These are phyloP conservation scores for Leccinum fuscescens DNA, from an alignment of 1,284 basidiomycete genomes.

Conservation along the genomic window DNA sequence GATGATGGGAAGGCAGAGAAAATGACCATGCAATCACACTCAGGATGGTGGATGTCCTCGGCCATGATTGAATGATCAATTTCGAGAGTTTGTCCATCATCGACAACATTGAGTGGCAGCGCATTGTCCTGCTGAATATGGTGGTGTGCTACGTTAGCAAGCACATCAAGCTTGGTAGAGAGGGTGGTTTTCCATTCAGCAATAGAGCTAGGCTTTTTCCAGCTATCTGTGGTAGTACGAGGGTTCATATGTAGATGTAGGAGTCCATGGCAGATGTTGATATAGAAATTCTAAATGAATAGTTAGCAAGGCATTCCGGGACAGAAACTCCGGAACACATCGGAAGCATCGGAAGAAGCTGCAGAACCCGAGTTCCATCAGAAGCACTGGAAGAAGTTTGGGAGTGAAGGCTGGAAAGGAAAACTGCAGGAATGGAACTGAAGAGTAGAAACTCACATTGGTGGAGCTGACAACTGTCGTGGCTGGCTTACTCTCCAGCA, in stretches of 20 bases:
- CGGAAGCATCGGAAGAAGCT: neutral
- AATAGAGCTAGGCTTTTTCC: neutral
- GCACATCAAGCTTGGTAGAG: neutral
- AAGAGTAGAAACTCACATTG: too few relatives aligned
- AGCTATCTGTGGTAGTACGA: neutral
- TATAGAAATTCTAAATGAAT: neutral
- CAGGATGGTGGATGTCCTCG: neutral
- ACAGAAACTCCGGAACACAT: neutral
- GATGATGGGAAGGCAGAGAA: conserved; percentile 19
- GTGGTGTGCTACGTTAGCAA: neutral
- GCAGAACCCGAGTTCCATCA: too few relatives aligned
- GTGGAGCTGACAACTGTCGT: neutral
- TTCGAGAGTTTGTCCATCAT: too few relatives aligned
- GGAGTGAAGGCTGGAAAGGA: too few relatives aligned
- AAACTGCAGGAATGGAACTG: too few relatives aligned
- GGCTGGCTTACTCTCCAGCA: neutral
- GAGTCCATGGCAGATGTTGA: neutral
- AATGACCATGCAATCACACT: conserved; percentile 14
- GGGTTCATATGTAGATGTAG: neutral
- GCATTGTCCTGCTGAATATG: neutral
- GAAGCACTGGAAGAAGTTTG: too few relatives aligned
- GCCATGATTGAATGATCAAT: too few relatives aligned
- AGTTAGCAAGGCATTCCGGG: neutral
- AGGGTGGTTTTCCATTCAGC: neutral
- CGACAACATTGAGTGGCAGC: too few relatives aligned